Base-by-base conservation (phyloP, 345 rosid species). In the Luvunga scandens region DNA sequence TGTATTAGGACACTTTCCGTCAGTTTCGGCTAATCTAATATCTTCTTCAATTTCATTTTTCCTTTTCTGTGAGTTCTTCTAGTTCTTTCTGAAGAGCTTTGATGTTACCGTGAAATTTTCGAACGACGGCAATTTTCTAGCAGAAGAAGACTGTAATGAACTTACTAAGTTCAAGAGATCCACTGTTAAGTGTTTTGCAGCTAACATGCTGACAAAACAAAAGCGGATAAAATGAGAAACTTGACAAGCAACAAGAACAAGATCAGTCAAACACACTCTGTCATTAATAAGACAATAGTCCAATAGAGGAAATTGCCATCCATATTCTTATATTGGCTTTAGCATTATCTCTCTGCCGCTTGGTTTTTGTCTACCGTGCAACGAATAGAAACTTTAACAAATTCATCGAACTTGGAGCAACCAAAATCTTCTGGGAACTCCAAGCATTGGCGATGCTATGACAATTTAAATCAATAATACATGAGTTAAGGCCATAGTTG, bases 1-100 rank as follows among this genome's bases (percentile, higher is more conserved):
- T 10, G 56, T 69, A 9, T 70, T 77, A 5, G 82, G 71, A 21
- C 48, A 71, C 60, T 82, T 86, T 60, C 84, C 83, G 72, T 86
- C 89, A 33, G 66, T 42, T 68, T 62, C 65, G n/a, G 73, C 81
- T 28, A 75, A 75, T 48, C 77, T 68, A 13, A 81, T 48, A 22
- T 57, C 62, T n/a, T 22, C 62, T n/a, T 57, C 62, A 2, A 57
- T 57, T 57, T 57, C 14, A 57, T 57, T 57, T 57, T 57, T 57
- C 6, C 62, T n/a, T 8, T 24, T 57, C 62, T 39, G 25, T 6
- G 27, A 56, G 7, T 7, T 77, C 77, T 34, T 60, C 64, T 4
- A 71, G 22, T 7, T 7, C 85, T 9, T 62, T 73, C 25, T 56
- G 62, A 53, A 79, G 85, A 50, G 42, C 3, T 69, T 45, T 27